Conservation (phyloP, 495 filamentous ascomycete species). For the Talaromyces borbonicus region DNA sequence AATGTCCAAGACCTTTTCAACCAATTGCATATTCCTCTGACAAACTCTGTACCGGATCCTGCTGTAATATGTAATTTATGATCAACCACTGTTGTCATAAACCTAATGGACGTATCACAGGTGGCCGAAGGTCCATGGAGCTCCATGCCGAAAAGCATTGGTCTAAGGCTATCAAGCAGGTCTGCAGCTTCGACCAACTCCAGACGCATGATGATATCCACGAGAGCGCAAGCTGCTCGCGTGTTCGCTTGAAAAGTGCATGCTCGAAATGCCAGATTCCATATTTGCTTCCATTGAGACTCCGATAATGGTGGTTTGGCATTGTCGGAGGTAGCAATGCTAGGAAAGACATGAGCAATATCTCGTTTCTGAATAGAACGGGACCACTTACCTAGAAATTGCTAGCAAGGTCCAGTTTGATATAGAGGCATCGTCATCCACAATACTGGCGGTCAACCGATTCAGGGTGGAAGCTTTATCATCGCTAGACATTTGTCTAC, state of each 20-base stretch:
- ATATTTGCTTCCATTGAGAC: constrained; percentile 57
- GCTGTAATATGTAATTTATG: constrained; percentile 45
- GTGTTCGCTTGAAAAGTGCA: constrained; percentile 61
- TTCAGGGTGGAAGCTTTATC: constrained; percentile 36
- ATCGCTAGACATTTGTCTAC: constrained; percentile 27
- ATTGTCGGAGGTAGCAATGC: constrained; percentile 21
- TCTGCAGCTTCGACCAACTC: constrained; percentile 53
- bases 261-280: constrained; percentile 62
- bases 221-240: constrained; percentile 70
- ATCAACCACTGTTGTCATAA: constrained; percentile 59
- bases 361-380: neutral
- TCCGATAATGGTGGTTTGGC: constrained; percentile 22
- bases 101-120: constrained; percentile 64
- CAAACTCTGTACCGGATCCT: constrained; percentile 50
- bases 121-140: constrained; percentile 70
- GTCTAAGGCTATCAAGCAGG: constrained; percentile 51
- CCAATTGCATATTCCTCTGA: constrained; percentile 68
- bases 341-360: constrained; percentile 8
- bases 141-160: constrained; percentile 63
- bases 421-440: constrained; percentile 44
- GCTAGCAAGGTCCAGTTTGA: constrained; percentile 60
- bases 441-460: constrained; percentile 36
- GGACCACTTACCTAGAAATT: constrained; percentile 41
- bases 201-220: constrained; percentile 54
- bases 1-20: constrained; percentile 69